These are phyloP conservation scores for Hysterangium stoloniferum DNA, from an alignment of 768 basidiomycete genomes.

Conservation along the genomic window DNA sequence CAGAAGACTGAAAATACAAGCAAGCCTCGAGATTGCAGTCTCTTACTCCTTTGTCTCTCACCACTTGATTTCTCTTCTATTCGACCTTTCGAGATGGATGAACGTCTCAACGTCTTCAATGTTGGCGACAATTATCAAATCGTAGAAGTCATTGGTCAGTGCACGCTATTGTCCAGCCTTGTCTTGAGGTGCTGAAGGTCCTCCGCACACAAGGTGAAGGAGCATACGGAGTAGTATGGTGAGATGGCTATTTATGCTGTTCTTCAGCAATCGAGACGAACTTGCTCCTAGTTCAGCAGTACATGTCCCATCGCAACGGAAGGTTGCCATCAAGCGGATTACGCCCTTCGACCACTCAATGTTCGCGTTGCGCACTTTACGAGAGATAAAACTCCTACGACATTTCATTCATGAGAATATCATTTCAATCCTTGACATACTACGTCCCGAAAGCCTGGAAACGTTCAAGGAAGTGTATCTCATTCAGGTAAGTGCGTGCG, in stretches of 20 bases:
- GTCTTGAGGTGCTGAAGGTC: background rate
- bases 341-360: slow-evolving; percentile 93
- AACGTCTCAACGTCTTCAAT: slow-evolving; percentile 37
- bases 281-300: slow-evolving; percentile 52
- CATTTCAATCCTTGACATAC: slow-evolving; percentile 92
- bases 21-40: slow-evolving; percentile 1
- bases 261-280: background rate
- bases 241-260: slow-evolving; percentile 11
- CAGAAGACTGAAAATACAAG: no score
- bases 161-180: background rate
- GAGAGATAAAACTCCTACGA: slow-evolving; percentile 89
- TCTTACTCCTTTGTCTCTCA: slow-evolving; percentile 6
- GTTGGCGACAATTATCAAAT: slow-evolving; percentile 33
- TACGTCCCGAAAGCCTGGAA: slow-evolving; percentile 67
- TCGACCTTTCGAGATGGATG: slow-evolving; percentile 13
- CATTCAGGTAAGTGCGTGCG: slow-evolving; percentile 51
- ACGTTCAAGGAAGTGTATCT: slow-evolving; percentile 81
- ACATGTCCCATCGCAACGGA: slow-evolving; percentile 77
- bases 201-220: slow-evolving; percentile 87
- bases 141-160: slow-evolving; percentile 14
- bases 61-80: background rate
- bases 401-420: slow-evolving; percentile 83
- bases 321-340: slow-evolving; percentile 97
- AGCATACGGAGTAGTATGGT: slow-evolving; percentile 90
- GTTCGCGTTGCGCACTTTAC: slow-evolving; percentile 80